Evolutionary conservation across 306 rosid species (phyloP).

Genomic region (Malus domestica): DNA sequence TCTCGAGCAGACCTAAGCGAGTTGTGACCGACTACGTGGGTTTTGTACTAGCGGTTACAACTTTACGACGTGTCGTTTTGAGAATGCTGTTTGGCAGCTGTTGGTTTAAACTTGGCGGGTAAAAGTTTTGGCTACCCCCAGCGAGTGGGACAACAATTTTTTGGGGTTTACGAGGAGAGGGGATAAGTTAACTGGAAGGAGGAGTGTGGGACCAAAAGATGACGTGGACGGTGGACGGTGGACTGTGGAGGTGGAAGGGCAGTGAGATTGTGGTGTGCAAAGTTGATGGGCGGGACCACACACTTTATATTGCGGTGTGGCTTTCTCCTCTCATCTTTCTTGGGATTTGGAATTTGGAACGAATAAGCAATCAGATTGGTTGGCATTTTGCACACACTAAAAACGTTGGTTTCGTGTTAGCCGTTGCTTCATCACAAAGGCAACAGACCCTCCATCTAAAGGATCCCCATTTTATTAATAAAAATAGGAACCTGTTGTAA

Average conservation of each 20-base stretch:
- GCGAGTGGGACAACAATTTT: neutral
- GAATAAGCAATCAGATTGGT: neutral
- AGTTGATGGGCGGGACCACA: neutral
- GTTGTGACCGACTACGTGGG: neutral
- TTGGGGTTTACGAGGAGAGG: conserved; percentile 8
- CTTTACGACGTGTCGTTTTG: conserved; percentile 7
- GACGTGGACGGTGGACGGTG: conserved; percentile 30
- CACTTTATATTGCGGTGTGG: neutral
- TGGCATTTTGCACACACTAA: neutral
- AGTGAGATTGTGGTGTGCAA: neutral
- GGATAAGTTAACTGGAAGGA: neutral
- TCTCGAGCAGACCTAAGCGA: conserved; percentile 3
- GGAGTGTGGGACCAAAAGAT: neutral
- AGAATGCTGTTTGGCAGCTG: neutral
- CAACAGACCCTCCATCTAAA: too few relatives aligned
- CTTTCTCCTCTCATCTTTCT: neutral
- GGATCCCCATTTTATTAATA: too few relatives aligned
- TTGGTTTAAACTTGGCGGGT: neutral
- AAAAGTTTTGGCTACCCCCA: neutral
- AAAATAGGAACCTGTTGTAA: too few relatives aligned
- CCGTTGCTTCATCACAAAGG: neutral
- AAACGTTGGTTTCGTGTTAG: too few relatives aligned
- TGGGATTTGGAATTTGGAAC: neutral
- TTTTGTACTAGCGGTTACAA: neutral
- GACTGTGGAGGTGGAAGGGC: neutral